A percentile compares a stretch with the other conserved stretches of the same genome.
Evolutionary conservation across 208 protist species (phyloP).

Genomic region (Ichthyophonus hoferi): DNA sequence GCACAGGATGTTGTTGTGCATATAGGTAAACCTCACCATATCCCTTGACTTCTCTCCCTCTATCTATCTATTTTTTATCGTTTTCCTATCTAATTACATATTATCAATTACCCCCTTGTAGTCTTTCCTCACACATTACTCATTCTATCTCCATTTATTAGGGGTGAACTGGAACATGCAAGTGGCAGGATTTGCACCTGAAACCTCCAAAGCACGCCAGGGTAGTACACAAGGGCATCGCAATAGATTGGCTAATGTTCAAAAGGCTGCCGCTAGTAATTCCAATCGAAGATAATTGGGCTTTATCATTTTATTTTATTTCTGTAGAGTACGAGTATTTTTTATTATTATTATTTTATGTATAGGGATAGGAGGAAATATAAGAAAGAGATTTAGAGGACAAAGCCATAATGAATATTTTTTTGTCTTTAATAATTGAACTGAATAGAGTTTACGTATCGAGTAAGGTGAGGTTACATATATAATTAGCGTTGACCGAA

Average conservation of each 20-base stretch:
- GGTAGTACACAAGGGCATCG: not conserved
- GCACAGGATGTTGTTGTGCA: not conserved
- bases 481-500: too few species aligned
- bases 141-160: not conserved
- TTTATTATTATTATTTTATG: too few species aligned
- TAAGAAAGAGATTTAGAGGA: too few species aligned
- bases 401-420: too few species aligned
- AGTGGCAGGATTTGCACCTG: not conserved
- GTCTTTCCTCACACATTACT: not conserved
- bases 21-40: not conserved
- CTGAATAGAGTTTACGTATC: too few species aligned
- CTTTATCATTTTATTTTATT: too few species aligned
- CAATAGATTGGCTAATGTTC: not conserved
- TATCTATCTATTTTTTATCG: not conserved
- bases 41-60: not conserved
- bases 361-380: too few species aligned
- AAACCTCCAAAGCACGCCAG: not conserved
- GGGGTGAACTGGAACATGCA: not conserved
- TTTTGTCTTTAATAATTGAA: too few species aligned
- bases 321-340: too few species aligned
- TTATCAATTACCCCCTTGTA: not conserved
- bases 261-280: not conserved
- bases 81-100: not conserved
- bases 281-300: too few species aligned
- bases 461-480: too few species aligned